Conservation (phyloP, 495 filamentous ascomycete genomes). For the Trichoderma orchidacearum region DNA sequence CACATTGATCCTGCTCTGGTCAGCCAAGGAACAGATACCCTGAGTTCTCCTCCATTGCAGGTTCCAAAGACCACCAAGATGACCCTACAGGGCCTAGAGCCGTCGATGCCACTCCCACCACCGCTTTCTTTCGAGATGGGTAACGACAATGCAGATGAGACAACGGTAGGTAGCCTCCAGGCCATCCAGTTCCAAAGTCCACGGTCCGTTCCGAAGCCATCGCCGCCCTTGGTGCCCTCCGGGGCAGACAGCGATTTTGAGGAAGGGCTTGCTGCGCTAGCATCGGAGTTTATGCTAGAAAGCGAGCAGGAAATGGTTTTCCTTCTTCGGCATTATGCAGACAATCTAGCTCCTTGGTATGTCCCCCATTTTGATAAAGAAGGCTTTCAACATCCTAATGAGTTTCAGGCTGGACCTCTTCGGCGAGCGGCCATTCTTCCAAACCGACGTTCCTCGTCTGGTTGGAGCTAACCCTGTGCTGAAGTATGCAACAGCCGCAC, state of each 20-base stretch:
- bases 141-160: not conserved
- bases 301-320: not conserved
- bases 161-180: not conserved
- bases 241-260: not conserved
- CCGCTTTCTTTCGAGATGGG: not conserved
- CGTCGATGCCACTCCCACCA: not conserved
- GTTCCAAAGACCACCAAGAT: not conserved
- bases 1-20: not conserved
- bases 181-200: not conserved
- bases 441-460: not conserved
- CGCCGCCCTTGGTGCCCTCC: not conserved
- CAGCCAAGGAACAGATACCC: not conserved
- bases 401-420: not conserved
- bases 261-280: not conserved
- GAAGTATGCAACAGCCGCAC: not conserved
- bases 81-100: not conserved
- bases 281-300: not conserved
- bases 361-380: not conserved
- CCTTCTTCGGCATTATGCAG: not conserved
- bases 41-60: not conserved
- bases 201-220: not conserved
- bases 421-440: not conserved
- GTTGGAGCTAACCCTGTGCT: not conserved
- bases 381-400: not conserved
- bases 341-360: not conserved